phyloP scores from a whole-genome alignment of 805 yeast genomes.

The Pichia californica region DNA sequence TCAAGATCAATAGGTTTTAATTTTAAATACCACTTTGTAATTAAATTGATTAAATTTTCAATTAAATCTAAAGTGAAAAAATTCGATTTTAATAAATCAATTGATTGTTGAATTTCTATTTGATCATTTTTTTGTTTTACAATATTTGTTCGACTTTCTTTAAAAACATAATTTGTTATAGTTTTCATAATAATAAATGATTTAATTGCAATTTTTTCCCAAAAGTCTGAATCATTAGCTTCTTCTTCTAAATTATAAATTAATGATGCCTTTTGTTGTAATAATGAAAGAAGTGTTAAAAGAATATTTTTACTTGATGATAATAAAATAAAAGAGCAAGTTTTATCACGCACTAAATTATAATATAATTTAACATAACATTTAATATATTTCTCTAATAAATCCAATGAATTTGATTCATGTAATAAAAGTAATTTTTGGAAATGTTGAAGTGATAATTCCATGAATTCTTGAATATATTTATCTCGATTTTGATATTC shows the following conservation, averaged over 20 bases:
- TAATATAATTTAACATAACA: slow-evolving; percentile 72
- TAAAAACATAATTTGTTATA: slow-evolving; percentile 53
- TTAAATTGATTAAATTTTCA: slow-evolving; percentile 52
- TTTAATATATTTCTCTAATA: slow-evolving; percentile 64
- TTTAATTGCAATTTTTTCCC: slow-evolving; percentile 70
- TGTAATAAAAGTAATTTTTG: slow-evolving; percentile 48
- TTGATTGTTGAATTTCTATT: slow-evolving; percentile 54
- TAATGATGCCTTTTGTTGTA: slow-evolving; percentile 57
- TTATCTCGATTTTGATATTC: slow-evolving; percentile 59
- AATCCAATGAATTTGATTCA: slow-evolving; percentile 40
- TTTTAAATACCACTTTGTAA: slow-evolving; percentile 69
- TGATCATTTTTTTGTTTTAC: slow-evolving; percentile 61
- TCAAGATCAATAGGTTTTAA: slow-evolving; percentile 72
- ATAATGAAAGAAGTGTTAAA: slow-evolving; percentile 50
- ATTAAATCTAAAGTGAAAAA: slow-evolving; percentile 55
- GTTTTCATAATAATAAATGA: slow-evolving; percentile 59
- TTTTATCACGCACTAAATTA: slow-evolving; percentile 50
- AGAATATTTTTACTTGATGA: slow-evolving; percentile 58
- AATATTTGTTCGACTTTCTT: slow-evolving; percentile 55
- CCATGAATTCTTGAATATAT: slow-evolving; percentile 56
- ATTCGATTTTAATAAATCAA: slow-evolving; percentile 42
- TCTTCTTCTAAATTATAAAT: slow-evolving; percentile 40
- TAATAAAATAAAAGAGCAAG: slow-evolving; percentile 65
- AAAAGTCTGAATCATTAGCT: slow-evolving; percentile 49
- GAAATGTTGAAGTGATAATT: slow-evolving; percentile 50